A percentile compares a stretch with the other conserved stretches of the same genome.
Conservation (phyloP, 768 basidiomycete species). For the Rhizopogon vulgaris region DNA sequence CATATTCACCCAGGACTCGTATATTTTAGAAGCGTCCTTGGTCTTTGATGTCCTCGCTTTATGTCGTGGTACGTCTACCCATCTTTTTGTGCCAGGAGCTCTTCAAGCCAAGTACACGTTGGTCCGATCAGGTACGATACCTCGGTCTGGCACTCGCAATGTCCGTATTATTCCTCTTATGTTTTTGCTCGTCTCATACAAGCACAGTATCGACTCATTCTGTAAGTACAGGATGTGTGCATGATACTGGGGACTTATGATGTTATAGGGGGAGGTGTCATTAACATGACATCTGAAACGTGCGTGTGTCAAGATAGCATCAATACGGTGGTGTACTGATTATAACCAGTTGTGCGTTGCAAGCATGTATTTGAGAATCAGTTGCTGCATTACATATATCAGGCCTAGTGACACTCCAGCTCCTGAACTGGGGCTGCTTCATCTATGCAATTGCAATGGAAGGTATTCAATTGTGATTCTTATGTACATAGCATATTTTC, state of each 20-base stretch:
- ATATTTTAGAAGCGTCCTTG: constrained; percentile 1
- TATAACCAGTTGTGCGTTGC: neutral
- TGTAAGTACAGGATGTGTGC: neutral
- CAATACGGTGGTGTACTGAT: neutral
- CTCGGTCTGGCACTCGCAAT: constrained; percentile 2
- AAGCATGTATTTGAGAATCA: neutral
- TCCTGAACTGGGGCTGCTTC: neutral
- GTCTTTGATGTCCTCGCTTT: constrained; percentile 7
- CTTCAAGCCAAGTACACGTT: neutral
- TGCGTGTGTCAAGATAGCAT: neutral
- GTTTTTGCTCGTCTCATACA: neutral
- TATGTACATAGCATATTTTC: too few relatives aligned
- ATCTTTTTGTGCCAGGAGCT: too few relatives aligned
- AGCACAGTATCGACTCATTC: neutral
- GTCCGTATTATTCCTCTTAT: constrained; percentile 1
- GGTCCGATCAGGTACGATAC: constrained; percentile 5
- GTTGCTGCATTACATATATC: neutral
- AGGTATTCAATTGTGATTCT: neutral
- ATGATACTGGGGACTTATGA: neutral
- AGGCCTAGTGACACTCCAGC: neutral
- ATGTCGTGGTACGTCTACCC: constrained; percentile 5
- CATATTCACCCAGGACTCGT: neutral
- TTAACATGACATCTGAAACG: neutral
- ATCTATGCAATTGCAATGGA: neutral
- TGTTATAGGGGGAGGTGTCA: neutral